Evolutionary conservation across 2,329 filamentous ascomycete species (phyloP).

Genomic region (Allantophomopsis cytisporea): DNA sequence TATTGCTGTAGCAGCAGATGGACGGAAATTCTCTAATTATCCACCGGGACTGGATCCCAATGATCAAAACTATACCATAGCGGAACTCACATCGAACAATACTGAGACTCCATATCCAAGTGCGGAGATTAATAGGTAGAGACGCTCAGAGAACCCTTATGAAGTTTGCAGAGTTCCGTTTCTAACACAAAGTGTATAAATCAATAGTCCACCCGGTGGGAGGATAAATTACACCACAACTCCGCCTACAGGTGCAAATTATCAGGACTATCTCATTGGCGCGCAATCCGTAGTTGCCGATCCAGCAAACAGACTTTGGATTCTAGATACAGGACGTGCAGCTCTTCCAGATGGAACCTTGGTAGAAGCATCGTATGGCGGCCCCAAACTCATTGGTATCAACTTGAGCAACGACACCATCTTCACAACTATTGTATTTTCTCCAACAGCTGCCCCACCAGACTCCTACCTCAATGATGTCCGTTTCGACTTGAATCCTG

Average conservation of each 20-base stretch:
- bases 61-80: constrained; percentile 34
- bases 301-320: constrained; percentile 32
- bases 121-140: constrained; percentile 7
- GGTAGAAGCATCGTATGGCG: constrained; percentile 28
- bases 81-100: background rate
- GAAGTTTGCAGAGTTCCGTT: too few relatives aligned
- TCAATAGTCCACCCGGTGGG: constrained; percentile 28
- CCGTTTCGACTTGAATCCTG: constrained; percentile 33
- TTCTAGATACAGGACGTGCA: constrained; percentile 34
- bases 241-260: constrained; percentile 28
- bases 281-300: constrained; percentile 38
- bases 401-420: constrained; percentile 28
- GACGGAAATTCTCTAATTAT: constrained; percentile 37
- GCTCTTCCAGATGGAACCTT: constrained; percentile 23
- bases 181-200: too few relatives aligned
- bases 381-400: constrained; percentile 35
- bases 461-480: constrained; percentile 39
- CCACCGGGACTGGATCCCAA: constrained; percentile 31
- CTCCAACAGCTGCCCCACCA: constrained; percentile 24
- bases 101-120: background rate
- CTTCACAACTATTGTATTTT: constrained; percentile 36
- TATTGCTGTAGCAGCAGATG: constrained; percentile 33
- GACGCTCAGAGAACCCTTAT: too few relatives aligned
- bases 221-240: constrained; percentile 34
- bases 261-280: constrained; percentile 32